A percentile compares a stretch with the other conserved stretches of the same genome.
These are phyloP conservation scores for Aspergillus quadrilineatus DNA, from an alignment of 2,329 filamentous ascomycete genomes.

Conservation along the genomic window DNA sequence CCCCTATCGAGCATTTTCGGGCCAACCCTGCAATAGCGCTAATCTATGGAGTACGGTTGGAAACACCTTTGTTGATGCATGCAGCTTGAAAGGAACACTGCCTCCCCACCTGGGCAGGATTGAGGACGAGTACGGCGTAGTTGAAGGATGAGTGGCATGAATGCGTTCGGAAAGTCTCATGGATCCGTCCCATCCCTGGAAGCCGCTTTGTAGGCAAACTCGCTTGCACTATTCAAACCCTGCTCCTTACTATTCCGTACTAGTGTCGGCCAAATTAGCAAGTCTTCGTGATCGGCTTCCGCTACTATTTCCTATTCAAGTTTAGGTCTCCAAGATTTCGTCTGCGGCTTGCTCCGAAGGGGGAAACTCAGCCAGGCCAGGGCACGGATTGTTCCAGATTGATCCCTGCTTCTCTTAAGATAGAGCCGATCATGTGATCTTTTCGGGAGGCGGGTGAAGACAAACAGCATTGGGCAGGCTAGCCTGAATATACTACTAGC, in stretches of 20 bases:
- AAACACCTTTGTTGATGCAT: background rate
- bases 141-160: background rate
- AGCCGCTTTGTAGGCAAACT: background rate
- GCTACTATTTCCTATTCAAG: slow-evolving; percentile 1
- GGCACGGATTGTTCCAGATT: background rate
- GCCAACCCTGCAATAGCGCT: background rate
- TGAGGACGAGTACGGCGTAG: background rate
- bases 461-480: background rate
- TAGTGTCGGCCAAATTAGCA: slow-evolving; percentile 3
- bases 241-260: background rate
- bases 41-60: background rate
- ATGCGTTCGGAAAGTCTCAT: background rate
- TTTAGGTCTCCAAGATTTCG: background rate
- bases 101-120: background rate
- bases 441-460: background rate
- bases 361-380: background rate
- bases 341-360: background rate
- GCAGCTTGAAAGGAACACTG: background rate
- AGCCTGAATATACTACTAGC: background rate
- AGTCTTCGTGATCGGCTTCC: background rate
- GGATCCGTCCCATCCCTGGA: background rate
- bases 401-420: background rate
- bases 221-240: background rate
- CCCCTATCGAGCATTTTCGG: background rate
- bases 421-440: background rate